phyloP scores from a whole-genome alignment of 2,329 filamentous ascomycete species.

The Sclerotinia minor region DNA sequence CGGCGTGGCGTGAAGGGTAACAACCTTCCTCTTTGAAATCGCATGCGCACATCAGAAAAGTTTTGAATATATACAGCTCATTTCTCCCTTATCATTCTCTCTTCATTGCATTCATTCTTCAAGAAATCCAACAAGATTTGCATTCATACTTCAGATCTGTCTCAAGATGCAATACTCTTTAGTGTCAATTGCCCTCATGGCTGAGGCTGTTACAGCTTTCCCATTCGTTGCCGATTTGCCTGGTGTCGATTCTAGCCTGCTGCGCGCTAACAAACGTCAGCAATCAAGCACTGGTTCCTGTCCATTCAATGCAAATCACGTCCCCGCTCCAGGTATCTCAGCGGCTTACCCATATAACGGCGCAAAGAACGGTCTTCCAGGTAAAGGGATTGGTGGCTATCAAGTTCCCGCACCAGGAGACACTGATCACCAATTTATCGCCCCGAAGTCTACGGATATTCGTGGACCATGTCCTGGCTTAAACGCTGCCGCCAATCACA shows the following conservation, averaged over 20 bases:
- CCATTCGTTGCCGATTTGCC: constrained; percentile 44
- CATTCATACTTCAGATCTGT: neutral
- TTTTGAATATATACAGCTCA: neutral
- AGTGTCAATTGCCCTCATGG: constrained; percentile 9
- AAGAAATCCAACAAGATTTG: neutral
- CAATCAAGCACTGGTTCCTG: neutral
- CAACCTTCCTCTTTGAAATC: neutral
- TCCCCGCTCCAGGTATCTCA: constrained; percentile 9
- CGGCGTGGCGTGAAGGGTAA: neutral
- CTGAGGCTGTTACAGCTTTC: constrained; percentile 39
- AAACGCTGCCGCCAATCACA: constrained; percentile 47
- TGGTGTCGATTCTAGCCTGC: constrained; percentile 43
- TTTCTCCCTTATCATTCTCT: neutral
- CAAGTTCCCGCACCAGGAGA: constrained; percentile 46
- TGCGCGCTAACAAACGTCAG: constrained; percentile 30
- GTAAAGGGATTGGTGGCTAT: constrained; percentile 47
- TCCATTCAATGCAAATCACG: constrained; percentile 6
- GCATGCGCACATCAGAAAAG: neutral
- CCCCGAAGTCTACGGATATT: constrained; percentile 21
- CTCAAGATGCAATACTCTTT: neutral
- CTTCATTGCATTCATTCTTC: neutral
- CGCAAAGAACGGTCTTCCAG: constrained; percentile 34
- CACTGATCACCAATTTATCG: constrained; percentile 33
- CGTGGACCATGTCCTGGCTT: constrained; percentile 43
- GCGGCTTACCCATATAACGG: constrained; percentile 9